Base-by-base conservation (phyloP, 202 grass and related monocot species). In the Hordeum pubiflorum region DNA sequence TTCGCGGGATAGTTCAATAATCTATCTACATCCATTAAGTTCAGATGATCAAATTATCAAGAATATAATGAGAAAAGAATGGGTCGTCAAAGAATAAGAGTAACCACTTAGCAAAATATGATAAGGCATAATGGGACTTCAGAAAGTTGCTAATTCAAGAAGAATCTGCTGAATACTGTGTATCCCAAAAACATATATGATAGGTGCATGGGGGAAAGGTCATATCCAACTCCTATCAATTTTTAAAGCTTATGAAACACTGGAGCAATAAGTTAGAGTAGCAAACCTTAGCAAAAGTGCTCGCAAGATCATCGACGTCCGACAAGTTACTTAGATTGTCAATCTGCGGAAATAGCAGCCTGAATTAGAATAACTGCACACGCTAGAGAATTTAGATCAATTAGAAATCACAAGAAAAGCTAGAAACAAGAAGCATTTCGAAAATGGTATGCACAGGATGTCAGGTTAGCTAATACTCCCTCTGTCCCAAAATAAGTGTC, bases 221-320 rank as follows among this genome's bases (percentile, higher is more conserved):
- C 38, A 69, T 24, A 24, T 13, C 20, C 66, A 5, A 26, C 66
- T 43, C n/a, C 29, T 63, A 59, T 40, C 5, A 73, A 61, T n/a
- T 50, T 61, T 61, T 73, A 7, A 76, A 86, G 59, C 36, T 29
- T 29, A 29, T 54, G 65, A 34, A 57, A 82, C 23, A 83, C 38
- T 12, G 43, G 7, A 83, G 39, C n/a, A 86, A 86, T 3, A 89
- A 48, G 61, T 81, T 17, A 37, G 32, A 75, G 66, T 22, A 79
- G 13, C 68, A 80, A 86, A 98, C 95, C 95, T 98, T 98, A 67
- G 88, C 88, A 81, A 98, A 98, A 66, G 92, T 95, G 82, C 87
- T 98, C 62, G 95, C 86, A 85, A 98, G 95, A 85, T 98, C 95
- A 89, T 98, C 95, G 81, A 88, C 68, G 48, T 98, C 90, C 43